Evolutionary conservation across 2,329 filamentous ascomycete species (phyloP).

Genomic region (Venturia oleaginea): DNA sequence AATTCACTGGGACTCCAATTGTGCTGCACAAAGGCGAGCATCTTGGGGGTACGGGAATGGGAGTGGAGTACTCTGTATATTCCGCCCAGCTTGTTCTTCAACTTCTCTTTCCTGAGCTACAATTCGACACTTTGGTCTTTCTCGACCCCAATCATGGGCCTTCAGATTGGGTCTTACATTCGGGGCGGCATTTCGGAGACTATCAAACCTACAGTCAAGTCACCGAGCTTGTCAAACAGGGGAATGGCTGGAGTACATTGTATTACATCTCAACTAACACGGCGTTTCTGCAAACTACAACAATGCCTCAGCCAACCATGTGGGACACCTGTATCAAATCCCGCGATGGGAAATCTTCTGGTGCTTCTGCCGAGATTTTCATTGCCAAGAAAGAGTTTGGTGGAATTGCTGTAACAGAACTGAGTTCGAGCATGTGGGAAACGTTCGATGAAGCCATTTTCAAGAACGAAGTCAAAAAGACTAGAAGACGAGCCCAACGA

Average conservation of each 20-base stretch:
- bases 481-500: background rate
- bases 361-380: background rate
- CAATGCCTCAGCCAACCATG: background rate
- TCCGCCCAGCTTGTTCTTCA: background rate
- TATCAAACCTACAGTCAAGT: background rate
- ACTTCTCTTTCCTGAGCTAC: background rate
- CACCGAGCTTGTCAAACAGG: background rate
- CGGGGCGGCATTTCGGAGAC: background rate
- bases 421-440: background rate
- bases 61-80: background rate
- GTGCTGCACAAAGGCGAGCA: background rate
- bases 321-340: background rate
- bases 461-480: background rate
- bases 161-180: background rate
- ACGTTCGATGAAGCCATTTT: background rate
- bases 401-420: background rate
- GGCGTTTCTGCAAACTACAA: background rate
- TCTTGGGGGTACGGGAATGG: background rate
- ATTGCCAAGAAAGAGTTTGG: background rate
- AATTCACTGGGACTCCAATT: background rate
- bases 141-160: background rate
- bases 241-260: background rate
- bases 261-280: background rate
- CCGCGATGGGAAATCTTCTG: background rate
- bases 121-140: background rate